Base-by-base conservation (phyloP, 768 basidiomycete genomes). In the Tricholoma terreum region DNA sequence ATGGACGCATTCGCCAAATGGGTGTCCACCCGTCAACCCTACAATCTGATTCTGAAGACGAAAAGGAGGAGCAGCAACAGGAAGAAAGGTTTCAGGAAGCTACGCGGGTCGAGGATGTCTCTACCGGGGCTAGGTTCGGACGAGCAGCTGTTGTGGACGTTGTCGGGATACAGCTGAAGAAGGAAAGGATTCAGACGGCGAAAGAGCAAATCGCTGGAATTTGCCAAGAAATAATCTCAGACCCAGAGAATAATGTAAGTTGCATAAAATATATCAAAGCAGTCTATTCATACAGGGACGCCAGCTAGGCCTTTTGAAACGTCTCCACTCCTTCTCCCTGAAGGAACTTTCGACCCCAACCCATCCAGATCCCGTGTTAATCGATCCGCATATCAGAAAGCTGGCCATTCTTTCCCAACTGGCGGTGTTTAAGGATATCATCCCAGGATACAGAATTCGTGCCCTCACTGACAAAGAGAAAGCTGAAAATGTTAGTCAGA, bases 361-460 rank as follows among this genome's bases (percentile, higher is more conserved):
- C 2, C 86, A 87, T 58, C 78, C 84, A 14, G 83, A 87, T 30
- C 86, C 89, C 2, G 76, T 98, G 7, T 65, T 74, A 15, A 95
- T 98, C 63, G 94, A 98, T 63, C 70, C 78, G 15, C 74, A 89
- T 31, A 89, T 99, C 61, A 85, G 96, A 59, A 91, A 91, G 68
- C 76, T 98, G 36, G 90, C 96, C 2, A 81, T 95, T 49, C 76
- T 98, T 38, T 96, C 94, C 11, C 89, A 96, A 66, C 77, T 98
- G 30, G 90, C 94, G 24, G 92, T 98, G 10, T 97, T 92, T 80
- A 94, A 93, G 68, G 97, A 99, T 71, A 84, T 98, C 60, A 86
- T 98, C 40, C 97, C 97, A 22, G 93, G 93, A 3, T 99, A 98
- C 72, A 88, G 94, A 58, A 96, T 99, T 69, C 92, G 97, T 53